Base-by-base conservation (phyloP, 169 alveolate species). In the Amoebophrya sp. region DNA sequence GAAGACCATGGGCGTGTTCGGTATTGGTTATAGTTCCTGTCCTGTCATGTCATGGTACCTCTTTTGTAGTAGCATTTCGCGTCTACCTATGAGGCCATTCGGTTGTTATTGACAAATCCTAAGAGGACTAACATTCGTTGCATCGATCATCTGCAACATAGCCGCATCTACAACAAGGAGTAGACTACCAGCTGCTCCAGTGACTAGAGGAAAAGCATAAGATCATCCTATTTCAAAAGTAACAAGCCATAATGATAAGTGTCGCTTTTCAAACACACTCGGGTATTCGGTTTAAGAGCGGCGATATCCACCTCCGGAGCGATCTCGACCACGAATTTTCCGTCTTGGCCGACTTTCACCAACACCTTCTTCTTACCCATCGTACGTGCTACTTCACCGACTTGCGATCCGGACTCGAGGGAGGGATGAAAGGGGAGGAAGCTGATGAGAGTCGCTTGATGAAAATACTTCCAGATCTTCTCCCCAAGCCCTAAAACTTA, bases 331-430 rank as follows among this genome's bases (percentile, higher is more conserved):
- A 99, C 99, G 94, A 97, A 98, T 93, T 99, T 99, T 18, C 99
- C 99, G 93, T 99, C 99, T 65, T 98, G 95, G 0, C 93, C 93
- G 23, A 94, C 98, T 96, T 99, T 99, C 39, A 98, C 99, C 78
- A 99, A 95, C 29, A 98, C 99, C 93, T 98, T 98, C 91, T 98
- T 98, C 95, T 98, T 97, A 39, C 99, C 99, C 99, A 99, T 98
- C 26, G 98, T 97, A 94, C 98, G 98, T n/a, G 97, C 97, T 76
- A 99, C 99, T 93, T 99, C 99, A 0, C 99, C 99, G 33, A 98
- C 99, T 93, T 98, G 97, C 54, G 99, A 97, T 65, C 99, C 99
- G 0, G 99, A 98, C 94, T 98, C 99, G 92, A 78, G 91, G 89
- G 41, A 40, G 36, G 38, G 77, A 26, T 14, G 90, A 78, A 41